These are phyloP conservation scores for Pythium rishiriense DNA, from an alignment of 352 stramenopile species.

Conservation along the genomic window DNA sequence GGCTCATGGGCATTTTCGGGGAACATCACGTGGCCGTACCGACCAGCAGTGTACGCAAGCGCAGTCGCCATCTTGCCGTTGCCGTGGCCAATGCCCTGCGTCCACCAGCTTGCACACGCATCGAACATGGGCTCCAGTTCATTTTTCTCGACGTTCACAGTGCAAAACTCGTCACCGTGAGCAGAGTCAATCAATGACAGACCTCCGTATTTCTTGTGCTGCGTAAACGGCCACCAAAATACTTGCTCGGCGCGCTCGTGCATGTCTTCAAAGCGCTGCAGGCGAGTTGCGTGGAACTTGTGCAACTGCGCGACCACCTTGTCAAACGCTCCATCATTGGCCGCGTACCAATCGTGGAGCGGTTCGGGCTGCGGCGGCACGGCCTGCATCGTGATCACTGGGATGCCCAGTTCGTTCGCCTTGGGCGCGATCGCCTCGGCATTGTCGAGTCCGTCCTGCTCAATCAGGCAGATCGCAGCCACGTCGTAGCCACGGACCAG, in stretches of 20 bases:
- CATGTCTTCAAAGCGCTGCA: constrained; percentile 61
- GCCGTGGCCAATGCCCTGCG: constrained; percentile 89
- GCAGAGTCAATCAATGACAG: constrained; percentile 90
- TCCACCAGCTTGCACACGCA: constrained; percentile 93
- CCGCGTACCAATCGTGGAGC: constrained; percentile 65
- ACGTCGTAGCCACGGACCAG: constrained; percentile 92
- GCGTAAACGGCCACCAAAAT: constrained; percentile 94
- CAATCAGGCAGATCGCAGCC: constrained; percentile 77
- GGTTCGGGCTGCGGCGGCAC: constrained; percentile 77
- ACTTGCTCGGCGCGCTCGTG: constrained; percentile 60
- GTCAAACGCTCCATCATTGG: constrained; percentile 51
- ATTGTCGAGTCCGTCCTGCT: constrained; percentile 75
- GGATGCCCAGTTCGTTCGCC: constrained; percentile 66
- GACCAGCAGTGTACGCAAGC: constrained; percentile 85
- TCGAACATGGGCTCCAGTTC: constrained; percentile 80
- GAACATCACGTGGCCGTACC: constrained; percentile 94
- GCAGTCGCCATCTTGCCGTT: constrained; percentile 88
- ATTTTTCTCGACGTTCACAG: constrained; percentile 50
- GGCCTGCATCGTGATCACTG: constrained; percentile 69
- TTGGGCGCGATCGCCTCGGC: constrained; percentile 60
- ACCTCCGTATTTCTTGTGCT: constrained; percentile 85
- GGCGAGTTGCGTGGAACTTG: constrained; percentile 52
- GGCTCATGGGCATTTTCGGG: constrained; percentile 89
- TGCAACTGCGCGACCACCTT: constrained; percentile 50
- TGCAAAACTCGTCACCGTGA: constrained; percentile 85